phyloP scores from a whole-genome alignment of 768 basidiomycete species.

The Grammothele lineata region DNA sequence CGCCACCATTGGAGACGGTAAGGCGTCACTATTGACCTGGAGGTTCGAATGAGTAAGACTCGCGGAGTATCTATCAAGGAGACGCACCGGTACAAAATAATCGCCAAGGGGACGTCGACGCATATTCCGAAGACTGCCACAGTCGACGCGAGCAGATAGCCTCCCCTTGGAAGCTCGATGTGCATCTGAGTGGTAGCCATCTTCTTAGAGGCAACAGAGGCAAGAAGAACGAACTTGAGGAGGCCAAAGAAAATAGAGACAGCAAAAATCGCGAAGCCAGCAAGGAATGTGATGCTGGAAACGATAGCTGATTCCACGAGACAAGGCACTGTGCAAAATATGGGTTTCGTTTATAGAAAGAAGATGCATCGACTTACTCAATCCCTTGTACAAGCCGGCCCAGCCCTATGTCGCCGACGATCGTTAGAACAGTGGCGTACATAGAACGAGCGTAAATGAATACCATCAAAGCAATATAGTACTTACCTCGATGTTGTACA shows the following conservation, averaged over 20 bases:
- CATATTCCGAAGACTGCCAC: conserved; percentile 67
- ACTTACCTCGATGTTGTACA: conserved; percentile 67
- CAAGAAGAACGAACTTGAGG: no score
- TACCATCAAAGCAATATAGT: no score
- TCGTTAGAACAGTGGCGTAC: no score
- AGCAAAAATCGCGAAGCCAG: conserved; percentile 55
- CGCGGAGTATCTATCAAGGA: not conserved
- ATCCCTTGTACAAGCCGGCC: conserved; percentile 76
- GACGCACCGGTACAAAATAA: conserved; percentile 72
- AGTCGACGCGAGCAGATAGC: conserved; percentile 54
- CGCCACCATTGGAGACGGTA: conserved; percentile 66
- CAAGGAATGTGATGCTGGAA: no score
- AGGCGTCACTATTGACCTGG: conserved; percentile 79
- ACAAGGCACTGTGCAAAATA: conserved; percentile 41
- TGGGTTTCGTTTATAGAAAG: conserved; percentile 6
- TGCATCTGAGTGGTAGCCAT: conserved; percentile 56
- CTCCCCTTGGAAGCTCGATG: conserved; percentile 57
- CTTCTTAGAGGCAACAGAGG: conserved; percentile 52
- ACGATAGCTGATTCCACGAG: conserved; percentile 43
- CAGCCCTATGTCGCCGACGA: no score
- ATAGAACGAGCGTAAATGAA: no score
- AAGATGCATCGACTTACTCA: conserved; percentile 40
- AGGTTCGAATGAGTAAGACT: conserved; percentile 1
- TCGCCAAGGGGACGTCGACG: conserved; percentile 60
- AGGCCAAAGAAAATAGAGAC: conserved; percentile 51